phyloP scores from a whole-genome alignment of 768 basidiomycete genomes.

The Suillus brevipes region DNA sequence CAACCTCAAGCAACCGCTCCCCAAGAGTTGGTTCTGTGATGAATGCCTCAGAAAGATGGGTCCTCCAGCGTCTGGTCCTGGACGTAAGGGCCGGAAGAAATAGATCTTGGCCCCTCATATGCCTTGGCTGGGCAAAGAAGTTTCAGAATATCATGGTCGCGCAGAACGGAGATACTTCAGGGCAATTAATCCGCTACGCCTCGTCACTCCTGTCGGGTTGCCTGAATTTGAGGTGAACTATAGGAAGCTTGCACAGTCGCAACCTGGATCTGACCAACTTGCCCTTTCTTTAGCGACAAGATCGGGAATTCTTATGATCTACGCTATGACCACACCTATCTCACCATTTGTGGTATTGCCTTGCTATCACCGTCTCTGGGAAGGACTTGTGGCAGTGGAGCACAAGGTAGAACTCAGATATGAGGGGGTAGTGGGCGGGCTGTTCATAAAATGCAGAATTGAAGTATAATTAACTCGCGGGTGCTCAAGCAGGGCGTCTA shows the following conservation, averaged over 20 bases:
- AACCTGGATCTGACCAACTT: neutral
- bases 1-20: constrained; percentile 53
- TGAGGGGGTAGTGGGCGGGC: neutral
- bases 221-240: neutral
- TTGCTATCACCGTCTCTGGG: neutral
- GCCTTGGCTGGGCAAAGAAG: neutral
- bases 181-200: neutral
- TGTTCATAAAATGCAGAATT: neutral
- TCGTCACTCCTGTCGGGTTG: neutral
- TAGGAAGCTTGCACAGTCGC: too few relatives aligned
- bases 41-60: constrained; percentile 48
- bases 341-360: neutral
- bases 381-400: neutral
- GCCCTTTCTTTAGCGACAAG: neutral
- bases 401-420: neutral
- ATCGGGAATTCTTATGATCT: neutral
- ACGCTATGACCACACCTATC: neutral
- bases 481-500: too few relatives aligned
- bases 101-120: constrained; percentile 17
- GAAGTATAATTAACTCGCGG: neutral
- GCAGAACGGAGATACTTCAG: neutral
- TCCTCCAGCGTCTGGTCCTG: too few relatives aligned
- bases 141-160: too few relatives aligned
- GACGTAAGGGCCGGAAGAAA: constrained; percentile 45
- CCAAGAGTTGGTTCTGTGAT: constrained; percentile 60